Evolutionary conservation across 2,329 filamentous ascomycete genomes (phyloP).

Genomic region (Arthrobotrys iridis): DNA sequence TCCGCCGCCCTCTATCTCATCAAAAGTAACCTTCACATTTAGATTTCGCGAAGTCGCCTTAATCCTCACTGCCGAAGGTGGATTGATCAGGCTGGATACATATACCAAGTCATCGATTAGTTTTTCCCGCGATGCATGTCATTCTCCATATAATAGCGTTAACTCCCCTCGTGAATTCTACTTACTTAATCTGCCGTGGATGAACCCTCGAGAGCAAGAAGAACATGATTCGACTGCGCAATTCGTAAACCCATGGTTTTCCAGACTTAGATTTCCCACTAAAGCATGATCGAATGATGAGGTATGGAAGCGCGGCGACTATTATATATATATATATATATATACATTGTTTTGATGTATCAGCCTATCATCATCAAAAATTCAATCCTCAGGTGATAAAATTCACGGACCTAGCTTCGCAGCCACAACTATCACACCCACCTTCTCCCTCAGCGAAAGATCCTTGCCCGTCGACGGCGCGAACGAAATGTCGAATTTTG

Average conservation of each 20-base stretch:
- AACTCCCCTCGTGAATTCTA: neutral
- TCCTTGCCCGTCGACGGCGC: conserved; percentile 24
- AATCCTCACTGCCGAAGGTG: conserved; percentile 9
- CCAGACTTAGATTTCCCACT: conserved; percentile 23
- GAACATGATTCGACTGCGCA: conserved; percentile 27
- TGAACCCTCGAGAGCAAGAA: conserved; percentile 33
- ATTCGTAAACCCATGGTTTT: conserved; percentile 40
- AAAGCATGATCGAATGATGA: conserved; percentile 8
- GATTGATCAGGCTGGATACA: conserved; percentile 13
- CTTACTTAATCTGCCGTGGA: conserved; percentile 43
- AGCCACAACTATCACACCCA: conserved; percentile 14
- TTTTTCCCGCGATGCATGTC: too few relatives aligned
- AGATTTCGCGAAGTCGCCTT: conserved; percentile 3
- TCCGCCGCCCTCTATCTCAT: conserved; percentile 25
- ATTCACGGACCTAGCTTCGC: conserved; percentile 28
- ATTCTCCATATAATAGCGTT: neutral
- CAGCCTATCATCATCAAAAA: too few relatives aligned
- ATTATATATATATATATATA: neutral
- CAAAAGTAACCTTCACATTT: conserved; percentile 3
- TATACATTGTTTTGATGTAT: too few relatives aligned
- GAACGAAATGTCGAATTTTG: conserved; percentile 32
- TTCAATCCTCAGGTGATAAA: too few relatives aligned
- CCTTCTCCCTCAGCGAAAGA: conserved; percentile 20
- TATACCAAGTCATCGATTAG: neutral
- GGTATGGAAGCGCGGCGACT: conserved; percentile 28